These are phyloP conservation scores for Ceratocystis diversiconidia DNA, from an alignment of 2,329 filamentous ascomycete genomes.

Conservation along the genomic window DNA sequence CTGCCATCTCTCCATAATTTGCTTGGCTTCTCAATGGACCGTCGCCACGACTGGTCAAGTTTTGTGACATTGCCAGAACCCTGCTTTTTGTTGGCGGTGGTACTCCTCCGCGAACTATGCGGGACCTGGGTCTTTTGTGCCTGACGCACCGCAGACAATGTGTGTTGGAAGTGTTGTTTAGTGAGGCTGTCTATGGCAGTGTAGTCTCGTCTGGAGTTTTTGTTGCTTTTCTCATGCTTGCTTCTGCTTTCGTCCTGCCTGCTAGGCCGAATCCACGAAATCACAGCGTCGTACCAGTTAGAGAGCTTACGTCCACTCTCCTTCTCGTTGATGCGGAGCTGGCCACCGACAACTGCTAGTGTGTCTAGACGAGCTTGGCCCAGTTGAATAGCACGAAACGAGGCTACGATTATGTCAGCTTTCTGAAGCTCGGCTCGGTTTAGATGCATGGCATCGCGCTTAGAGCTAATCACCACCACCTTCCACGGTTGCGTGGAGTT, in stretches of 20 bases:
- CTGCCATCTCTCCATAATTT: constrained; percentile 15
- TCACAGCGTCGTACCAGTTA: constrained; percentile 13
- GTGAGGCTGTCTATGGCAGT: constrained; percentile 8
- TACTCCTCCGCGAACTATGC: constrained; percentile 5
- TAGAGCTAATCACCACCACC: constrained; percentile 23
- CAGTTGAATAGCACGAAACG: constrained; percentile 21
- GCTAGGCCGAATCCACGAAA: constrained; percentile 10
- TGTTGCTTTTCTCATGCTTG: background rate
- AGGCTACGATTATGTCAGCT: constrained; percentile 28
- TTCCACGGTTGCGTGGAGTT: constrained; percentile 9
- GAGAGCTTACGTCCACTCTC: constrained; percentile 16
- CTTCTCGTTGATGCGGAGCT: constrained; percentile 16
- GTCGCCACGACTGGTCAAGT: constrained; percentile 8
- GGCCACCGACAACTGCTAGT: constrained; percentile 17
- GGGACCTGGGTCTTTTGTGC: constrained; percentile 10
- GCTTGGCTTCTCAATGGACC: background rate
- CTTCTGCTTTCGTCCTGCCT: background rate
- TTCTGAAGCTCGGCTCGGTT: constrained; percentile 19
- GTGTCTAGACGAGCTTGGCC: constrained; percentile 8
- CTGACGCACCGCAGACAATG: background rate
- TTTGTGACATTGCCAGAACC: background rate
- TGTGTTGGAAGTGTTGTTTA: background rate
- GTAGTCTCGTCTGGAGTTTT: background rate
- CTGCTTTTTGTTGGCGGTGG: background rate
- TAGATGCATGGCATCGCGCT: constrained; percentile 6